Conservation (phyloP, 345 rosid genomes). For the Melastoma malabathricum region DNA sequence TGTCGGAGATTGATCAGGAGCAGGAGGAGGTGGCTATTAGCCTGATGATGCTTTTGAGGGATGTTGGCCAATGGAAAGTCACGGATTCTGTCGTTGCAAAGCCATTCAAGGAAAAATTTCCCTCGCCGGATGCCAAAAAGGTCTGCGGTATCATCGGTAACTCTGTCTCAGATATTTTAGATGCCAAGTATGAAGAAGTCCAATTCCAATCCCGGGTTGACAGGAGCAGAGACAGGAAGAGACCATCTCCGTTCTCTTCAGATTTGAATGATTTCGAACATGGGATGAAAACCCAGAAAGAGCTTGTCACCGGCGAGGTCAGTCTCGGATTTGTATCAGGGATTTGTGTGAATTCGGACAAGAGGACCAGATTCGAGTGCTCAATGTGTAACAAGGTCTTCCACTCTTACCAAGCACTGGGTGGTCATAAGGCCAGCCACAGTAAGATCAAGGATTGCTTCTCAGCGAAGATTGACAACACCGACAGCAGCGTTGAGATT, state of each 20-base stretch:
- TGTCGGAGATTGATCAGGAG: slow-evolving; percentile 38
- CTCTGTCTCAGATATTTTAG: neutral
- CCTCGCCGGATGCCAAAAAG: neutral
- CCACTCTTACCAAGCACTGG: slow-evolving; percentile 70
- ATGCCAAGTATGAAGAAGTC: too few species aligned
- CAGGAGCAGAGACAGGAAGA: neutral
- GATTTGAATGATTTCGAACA: too few species aligned
- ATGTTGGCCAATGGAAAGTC: slow-evolving; percentile 15
- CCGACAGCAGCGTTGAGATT: slow-evolving; percentile 20
- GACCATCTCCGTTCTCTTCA: neutral
- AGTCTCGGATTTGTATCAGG: neutral
- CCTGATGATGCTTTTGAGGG: slow-evolving; percentile 59
- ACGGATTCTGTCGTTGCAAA: slow-evolving; percentile 20
- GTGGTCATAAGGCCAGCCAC: slow-evolving; percentile 85
- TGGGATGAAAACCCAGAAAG: neutral
- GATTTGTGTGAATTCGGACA: slow-evolving; percentile 14
- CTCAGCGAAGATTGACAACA: slow-evolving; percentile 13
- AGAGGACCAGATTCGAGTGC: slow-evolving; percentile 42
- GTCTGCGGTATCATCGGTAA: neutral
- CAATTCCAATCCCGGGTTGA: too few species aligned
- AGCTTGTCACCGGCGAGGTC: neutral
- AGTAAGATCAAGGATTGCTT: slow-evolving; percentile 17
- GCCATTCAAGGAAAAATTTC: slow-evolving; percentile 10
- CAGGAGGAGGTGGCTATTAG: slow-evolving; percentile 53
- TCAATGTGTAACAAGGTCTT: slow-evolving; percentile 55